Conservation (phyloP, 2,329 filamentous ascomycete species). For the Amylocarpus encephaloides region DNA sequence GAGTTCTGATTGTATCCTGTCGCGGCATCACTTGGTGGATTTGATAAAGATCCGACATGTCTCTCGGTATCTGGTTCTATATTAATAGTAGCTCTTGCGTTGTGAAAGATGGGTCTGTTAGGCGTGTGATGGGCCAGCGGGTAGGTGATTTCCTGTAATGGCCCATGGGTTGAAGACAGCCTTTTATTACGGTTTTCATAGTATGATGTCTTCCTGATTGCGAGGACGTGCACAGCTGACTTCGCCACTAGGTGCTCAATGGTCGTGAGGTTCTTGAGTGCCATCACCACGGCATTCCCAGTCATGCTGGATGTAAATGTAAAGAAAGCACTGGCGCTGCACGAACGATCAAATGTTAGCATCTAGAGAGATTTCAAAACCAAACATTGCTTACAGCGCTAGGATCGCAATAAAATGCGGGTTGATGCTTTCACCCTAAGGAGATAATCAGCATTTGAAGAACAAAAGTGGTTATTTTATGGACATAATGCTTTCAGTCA, state of each 20-base stretch:
- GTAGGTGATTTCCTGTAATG: conserved; percentile 51
- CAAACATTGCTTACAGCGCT: not conserved
- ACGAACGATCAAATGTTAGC: conserved; percentile 12
- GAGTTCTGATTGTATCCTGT: too few relatives aligned
- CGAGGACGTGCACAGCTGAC: conserved; percentile 62
- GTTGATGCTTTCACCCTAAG: conserved; percentile 37
- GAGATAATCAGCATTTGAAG: not conserved
- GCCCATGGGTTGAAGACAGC: conserved; percentile 36
- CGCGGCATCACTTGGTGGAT: too few relatives aligned
- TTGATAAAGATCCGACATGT: too few relatives aligned
- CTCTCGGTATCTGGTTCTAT: too few relatives aligned
- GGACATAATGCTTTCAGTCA: not conserved
- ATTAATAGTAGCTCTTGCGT: too few relatives aligned
- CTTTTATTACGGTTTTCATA: conserved; percentile 9
- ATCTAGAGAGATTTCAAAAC: not conserved
- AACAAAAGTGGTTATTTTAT: not conserved
- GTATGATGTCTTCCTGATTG: conserved; percentile 55
- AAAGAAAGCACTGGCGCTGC: conserved; percentile 59
- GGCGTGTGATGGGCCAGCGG: conserved; percentile 31
- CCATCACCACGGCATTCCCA: conserved; percentile 62
- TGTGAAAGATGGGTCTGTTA: too few relatives aligned
- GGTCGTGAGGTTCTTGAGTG: conserved; percentile 70
- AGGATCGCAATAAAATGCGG: conserved; percentile 55
- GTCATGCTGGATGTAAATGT: conserved; percentile 79
- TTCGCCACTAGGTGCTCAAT: conserved; percentile 67